Conservation (phyloP, 2,329 filamentous ascomycete genomes). For the Aspergillus puulaauensis region DNA sequence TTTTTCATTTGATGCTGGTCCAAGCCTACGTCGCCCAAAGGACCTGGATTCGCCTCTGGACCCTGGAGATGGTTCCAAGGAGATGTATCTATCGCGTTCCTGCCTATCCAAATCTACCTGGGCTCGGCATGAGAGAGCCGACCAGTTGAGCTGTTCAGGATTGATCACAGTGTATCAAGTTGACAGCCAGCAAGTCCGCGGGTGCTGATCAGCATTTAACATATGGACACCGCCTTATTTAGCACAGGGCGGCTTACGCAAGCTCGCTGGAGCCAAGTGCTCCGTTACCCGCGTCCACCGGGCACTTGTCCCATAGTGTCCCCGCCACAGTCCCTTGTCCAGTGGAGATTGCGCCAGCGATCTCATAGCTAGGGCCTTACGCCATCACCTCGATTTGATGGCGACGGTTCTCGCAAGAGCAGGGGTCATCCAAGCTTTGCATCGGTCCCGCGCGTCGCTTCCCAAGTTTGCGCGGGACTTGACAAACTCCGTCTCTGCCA, state of each 20-base stretch:
- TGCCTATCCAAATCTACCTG: neutral
- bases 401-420: conserved; percentile 10
- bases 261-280: conserved; percentile 33
- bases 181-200: conserved; percentile 6
- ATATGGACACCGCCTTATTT: conserved; percentile 18
- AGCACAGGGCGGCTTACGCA: conserved; percentile 35
- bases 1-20: neutral
- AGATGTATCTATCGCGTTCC: neutral
- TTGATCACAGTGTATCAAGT: conserved; percentile 7
- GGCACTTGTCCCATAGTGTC: conserved; percentile 31
- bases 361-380: conserved; percentile 29
- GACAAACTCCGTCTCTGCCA: neutral
- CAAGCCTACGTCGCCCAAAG: neutral
- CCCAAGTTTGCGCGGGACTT: neutral
- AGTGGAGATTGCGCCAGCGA: conserved; percentile 40
- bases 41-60: neutral
- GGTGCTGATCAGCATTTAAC: conserved; percentile 30
- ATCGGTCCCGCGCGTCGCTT: neutral
- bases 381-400: conserved; percentile 26
- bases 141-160: neutral
- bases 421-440: neutral
- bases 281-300: conserved; percentile 30
- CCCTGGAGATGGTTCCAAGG: neutral
- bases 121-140: neutral
- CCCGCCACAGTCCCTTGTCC: conserved; percentile 34